A percentile compares a stretch with the other conserved stretches of the same genome.
These are phyloP conservation scores for Pleurotus djamor DNA, from an alignment of 768 basidiomycete species.

Conservation along the genomic window DNA sequence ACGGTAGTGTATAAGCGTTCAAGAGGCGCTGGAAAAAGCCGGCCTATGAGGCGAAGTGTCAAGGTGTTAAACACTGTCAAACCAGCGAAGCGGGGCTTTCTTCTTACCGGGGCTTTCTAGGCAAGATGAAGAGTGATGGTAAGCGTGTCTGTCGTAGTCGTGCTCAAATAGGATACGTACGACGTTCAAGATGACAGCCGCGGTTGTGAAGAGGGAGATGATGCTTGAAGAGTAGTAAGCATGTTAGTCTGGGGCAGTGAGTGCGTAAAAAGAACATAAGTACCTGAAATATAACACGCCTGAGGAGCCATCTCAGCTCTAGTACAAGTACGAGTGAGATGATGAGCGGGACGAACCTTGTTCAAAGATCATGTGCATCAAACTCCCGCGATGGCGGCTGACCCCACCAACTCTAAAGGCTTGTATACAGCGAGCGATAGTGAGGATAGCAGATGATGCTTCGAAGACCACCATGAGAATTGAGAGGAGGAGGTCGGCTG, in stretches of 20 bases:
- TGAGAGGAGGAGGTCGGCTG: conserved; percentile 22
- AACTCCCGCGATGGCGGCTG: conserved; percentile 12
- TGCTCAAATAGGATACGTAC: conserved; percentile 12
- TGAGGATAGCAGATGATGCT: conserved; percentile 20
- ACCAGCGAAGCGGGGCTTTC: no score
- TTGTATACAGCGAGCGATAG: conserved; percentile 19
- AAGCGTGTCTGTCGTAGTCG: no score
- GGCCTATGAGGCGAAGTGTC: conserved; percentile 9
- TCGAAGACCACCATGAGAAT: conserved; percentile 25
- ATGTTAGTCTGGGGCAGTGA: background rate
- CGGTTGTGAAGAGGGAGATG: conserved; percentile 19
- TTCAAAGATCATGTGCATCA: conserved; percentile 21
- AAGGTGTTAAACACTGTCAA: background rate
- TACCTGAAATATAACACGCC: conserved; percentile 27
- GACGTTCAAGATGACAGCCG: conserved; percentile 19
- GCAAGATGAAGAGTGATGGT: no score
- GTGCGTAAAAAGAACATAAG: background rate
- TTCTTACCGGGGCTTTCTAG: background rate
- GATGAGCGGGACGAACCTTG: conserved; percentile 14
- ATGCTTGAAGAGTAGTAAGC: conserved; percentile 9
- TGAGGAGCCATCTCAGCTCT: conserved; percentile 1
- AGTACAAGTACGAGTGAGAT: no score
- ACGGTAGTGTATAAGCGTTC: conserved; percentile 3
- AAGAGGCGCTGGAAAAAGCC: conserved; percentile 20
- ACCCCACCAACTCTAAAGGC: conserved; percentile 14